Evolutionary conservation across 192 early-diverging fungal genomes (phyloP).

Genomic region (Linnemannia hyalina): DNA sequence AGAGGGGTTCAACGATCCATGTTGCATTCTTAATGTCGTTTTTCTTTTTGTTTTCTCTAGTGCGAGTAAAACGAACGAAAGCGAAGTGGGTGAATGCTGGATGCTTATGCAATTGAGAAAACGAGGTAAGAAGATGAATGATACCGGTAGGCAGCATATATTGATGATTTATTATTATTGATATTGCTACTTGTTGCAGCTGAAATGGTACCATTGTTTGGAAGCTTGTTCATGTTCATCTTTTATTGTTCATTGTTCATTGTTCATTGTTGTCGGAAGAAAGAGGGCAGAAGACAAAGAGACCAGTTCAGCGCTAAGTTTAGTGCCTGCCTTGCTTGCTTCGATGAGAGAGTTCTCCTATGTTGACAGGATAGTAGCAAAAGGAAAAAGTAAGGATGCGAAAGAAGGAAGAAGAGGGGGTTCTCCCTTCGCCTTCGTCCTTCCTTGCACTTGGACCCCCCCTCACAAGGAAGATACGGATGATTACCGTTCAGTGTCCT

Average conservation of each 20-base stretch:
- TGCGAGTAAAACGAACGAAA: too few species aligned
- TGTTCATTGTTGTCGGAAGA: background rate
- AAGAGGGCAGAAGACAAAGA: background rate
- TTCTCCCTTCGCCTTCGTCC: too few species aligned
- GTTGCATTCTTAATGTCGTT: background rate
- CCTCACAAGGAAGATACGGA: too few species aligned
- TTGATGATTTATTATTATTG: too few species aligned
- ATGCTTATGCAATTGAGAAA: background rate
- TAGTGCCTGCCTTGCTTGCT: background rate
- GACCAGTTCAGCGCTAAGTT: background rate
- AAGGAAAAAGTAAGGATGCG: too few species aligned
- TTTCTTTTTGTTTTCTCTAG: background rate
- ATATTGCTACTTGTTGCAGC: background rate
- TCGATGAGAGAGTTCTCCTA: background rate
- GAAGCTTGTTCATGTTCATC: background rate
- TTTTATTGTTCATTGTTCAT: background rate
- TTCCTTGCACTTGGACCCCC: too few species aligned
- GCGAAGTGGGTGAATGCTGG: background rate
- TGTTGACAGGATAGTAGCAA: background rate
- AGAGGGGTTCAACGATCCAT: too few species aligned
- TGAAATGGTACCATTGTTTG: background rate
- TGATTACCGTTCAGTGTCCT: too few species aligned
- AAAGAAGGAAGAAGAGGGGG: background rate
- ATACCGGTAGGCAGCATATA: background rate
- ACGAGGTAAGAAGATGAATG: background rate